Conservation (phyloP, 179 eudicot species). For the Nepenthes alata region DNA sequence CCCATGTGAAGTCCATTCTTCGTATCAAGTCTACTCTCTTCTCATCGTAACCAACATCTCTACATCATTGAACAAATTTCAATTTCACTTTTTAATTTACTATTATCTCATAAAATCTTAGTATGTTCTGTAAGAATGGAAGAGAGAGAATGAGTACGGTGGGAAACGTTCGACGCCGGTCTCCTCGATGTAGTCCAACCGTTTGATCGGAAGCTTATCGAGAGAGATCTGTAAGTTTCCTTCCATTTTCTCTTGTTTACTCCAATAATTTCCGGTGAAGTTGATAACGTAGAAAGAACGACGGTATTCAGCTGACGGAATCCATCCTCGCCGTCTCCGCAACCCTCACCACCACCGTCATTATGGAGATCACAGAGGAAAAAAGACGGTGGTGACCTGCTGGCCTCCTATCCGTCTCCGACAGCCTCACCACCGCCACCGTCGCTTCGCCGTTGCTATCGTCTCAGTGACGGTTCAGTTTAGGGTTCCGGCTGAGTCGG, state of each 20-base stretch:
- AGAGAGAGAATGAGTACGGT: slow-evolving; percentile 27
- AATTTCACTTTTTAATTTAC: neutral
- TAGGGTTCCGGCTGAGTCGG: too few relatives aligned
- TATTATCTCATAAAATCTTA: neutral
- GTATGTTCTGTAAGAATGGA: neutral
- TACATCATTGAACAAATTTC: slow-evolving; percentile 14
- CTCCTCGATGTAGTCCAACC: slow-evolving; percentile 66
- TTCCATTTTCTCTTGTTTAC: slow-evolving; percentile 19
- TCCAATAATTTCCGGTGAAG: neutral
- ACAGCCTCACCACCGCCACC: too few relatives aligned
- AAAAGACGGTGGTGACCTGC: too few relatives aligned
- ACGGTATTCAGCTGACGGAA: too few relatives aligned
- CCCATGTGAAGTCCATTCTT: slow-evolving; percentile 89
- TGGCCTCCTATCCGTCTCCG: too few relatives aligned
- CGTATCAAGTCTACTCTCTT: slow-evolving; percentile 61
- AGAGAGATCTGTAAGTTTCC: slow-evolving; percentile 45
- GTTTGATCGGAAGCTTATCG: slow-evolving; percentile 86
- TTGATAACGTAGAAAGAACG: too few relatives aligned
- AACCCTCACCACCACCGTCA: too few relatives aligned
- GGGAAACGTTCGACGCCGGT: slow-evolving; percentile 71
- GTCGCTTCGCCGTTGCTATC: too few relatives aligned
- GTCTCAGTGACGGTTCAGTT: too few relatives aligned
- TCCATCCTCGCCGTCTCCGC: too few relatives aligned
- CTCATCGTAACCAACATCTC: slow-evolving; percentile 74
- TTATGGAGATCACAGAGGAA: too few relatives aligned